A percentile compares a stretch with the other conserved stretches of the same genome.
Conservation (phyloP, 2,329 filamentous ascomycete species). For the Paecilomyces sp. region DNA sequence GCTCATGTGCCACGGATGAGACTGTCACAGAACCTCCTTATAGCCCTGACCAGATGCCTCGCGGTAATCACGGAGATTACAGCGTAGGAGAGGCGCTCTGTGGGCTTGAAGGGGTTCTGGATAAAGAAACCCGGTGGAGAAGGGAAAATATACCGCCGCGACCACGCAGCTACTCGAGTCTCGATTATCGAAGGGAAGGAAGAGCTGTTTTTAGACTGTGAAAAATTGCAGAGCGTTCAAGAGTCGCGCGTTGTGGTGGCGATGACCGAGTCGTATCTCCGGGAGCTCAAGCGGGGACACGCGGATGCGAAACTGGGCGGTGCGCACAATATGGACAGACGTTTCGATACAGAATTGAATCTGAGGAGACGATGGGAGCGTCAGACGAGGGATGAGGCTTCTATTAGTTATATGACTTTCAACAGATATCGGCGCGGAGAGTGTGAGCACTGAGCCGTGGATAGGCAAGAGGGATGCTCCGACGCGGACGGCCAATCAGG, state of each 20-base stretch:
- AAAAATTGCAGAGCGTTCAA: conserved; percentile 4
- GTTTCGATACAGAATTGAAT: neutral
- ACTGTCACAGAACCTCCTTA: conserved; percentile 33
- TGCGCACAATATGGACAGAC: neutral
- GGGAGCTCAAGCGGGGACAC: conserved; percentile 1
- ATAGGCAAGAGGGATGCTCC: conserved; percentile 6
- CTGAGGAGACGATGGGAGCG: neutral
- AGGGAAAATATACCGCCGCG: conserved; percentile 7
- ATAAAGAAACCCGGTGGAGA: conserved; percentile 3
- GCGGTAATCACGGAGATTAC: conserved; percentile 81
- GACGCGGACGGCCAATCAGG: conserved; percentile 26
- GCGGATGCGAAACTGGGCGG: conserved; percentile 2
- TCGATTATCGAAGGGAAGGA: neutral
- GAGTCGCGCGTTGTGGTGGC: conserved; percentile 7
- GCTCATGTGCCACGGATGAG: conserved; percentile 66
- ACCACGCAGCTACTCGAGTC: neutral
- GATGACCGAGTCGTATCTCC: conserved; percentile 1
- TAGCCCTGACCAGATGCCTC: conserved; percentile 65
- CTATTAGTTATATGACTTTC: neutral
- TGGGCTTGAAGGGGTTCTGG: conserved; percentile 23
- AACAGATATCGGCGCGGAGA: neutral
- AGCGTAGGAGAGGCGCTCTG: conserved; percentile 74
- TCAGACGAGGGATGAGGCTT: neutral
- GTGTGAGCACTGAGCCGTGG: conserved; percentile 8
- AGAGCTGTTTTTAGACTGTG: neutral